Percentiles rank a stretch among this genome's conserved stretches.
phyloP scores from a whole-genome alignment of 805 yeast species.

The Pichia membranifaciens region DNA sequence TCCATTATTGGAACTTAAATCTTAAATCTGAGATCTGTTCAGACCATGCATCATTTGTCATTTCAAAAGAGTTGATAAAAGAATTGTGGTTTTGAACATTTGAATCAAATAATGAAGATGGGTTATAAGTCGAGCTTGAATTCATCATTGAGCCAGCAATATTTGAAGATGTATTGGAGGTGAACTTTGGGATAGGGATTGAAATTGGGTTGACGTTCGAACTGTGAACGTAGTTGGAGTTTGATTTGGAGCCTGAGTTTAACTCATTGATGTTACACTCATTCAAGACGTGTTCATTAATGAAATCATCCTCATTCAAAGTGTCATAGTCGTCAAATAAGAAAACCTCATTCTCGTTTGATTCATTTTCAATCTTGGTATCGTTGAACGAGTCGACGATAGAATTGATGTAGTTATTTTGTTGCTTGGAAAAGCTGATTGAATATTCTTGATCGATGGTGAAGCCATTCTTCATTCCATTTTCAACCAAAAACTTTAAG shows the following conservation, averaged over 20 bases:
- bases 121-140: conserved; percentile 9
- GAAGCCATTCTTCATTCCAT: conserved; percentile 33
- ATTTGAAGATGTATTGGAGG: conserved; percentile 2
- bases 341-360: conserved; percentile 12
- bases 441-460: conserved; percentile 42
- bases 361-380: background rate
- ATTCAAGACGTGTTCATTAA: conserved; percentile 3
- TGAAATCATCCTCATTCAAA: conserved; percentile 5
- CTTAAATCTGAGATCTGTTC: conserved; percentile 8
- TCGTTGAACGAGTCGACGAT: conserved; percentile 13
- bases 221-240: background rate
- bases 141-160: conserved; percentile 10
- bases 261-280: background rate
- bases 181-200: conserved; percentile 7
- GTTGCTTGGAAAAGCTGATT: conserved; percentile 19
- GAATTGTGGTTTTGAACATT: conserved; percentile 5
- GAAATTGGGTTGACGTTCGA: conserved; percentile 15
- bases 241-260: background rate
- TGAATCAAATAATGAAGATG: conserved; percentile 16
- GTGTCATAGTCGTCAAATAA: conserved; percentile 15
- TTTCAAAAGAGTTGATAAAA: conserved; percentile 13
- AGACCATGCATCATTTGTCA: conserved; percentile 5
- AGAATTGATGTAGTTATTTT: conserved; percentile 12
- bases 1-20: conserved; percentile 8
- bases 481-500: conserved; percentile 23